Conservation (phyloP, 257 asterid genomes). For the Euphrasia confusa region DNA sequence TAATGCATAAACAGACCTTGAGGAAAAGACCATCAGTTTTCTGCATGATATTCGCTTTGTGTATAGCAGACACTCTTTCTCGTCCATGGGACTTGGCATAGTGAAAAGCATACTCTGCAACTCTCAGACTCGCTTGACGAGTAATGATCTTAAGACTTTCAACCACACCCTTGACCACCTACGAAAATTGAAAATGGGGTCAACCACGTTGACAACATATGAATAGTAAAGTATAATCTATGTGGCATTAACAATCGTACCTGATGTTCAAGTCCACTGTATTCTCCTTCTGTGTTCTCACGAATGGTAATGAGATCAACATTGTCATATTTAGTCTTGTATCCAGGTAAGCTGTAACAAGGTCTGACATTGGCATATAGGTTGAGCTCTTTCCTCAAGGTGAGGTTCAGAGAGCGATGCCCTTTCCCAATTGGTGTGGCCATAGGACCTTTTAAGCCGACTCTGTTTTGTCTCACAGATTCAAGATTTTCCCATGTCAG, state of each 20-base stretch:
- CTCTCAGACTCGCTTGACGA: conserved; percentile 91
- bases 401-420: conserved; percentile 91
- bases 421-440: conserved; percentile 98
- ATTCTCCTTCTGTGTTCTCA: conserved; percentile 61
- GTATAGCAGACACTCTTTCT: conserved; percentile 91
- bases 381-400: conserved; percentile 89
- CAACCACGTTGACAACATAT: conserved; percentile 16
- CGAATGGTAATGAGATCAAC: conserved; percentile 80
- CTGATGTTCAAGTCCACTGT: conserved; percentile 65
- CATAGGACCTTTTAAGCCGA: conserved; percentile 96
- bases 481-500: conserved; percentile 97
- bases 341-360: conserved; percentile 91
- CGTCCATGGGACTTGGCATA: conserved; percentile 94
- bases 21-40: conserved; percentile 98
- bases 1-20: conserved; percentile 45
- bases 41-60: conserved; percentile 98
- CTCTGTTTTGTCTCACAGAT: conserved; percentile 76
- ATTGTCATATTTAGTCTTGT: conserved; percentile 86
- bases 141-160: conserved; percentile 95
- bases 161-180: conserved; percentile 99
- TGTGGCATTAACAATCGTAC: conserved; percentile 21
- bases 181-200: conserved; percentile 20
- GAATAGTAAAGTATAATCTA: neutral
- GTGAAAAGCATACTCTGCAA: conserved; percentile 92
- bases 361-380: conserved; percentile 97